A percentile compares a stretch with the other conserved stretches of the same genome.
Conservation (phyloP, 306 rosid genomes). For the Dryas drummondii region DNA sequence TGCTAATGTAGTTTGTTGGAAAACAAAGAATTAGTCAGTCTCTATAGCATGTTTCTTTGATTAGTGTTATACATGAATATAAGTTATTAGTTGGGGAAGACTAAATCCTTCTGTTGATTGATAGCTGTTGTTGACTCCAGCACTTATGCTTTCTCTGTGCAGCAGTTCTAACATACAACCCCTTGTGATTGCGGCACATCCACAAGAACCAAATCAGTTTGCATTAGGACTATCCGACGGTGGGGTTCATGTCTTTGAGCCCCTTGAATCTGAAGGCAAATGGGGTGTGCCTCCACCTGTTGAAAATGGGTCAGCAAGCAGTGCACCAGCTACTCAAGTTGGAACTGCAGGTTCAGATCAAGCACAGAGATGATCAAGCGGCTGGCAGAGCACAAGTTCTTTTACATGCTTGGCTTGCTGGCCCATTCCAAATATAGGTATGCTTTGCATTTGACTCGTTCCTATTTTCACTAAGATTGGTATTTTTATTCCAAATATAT, state of each 20-base stretch:
- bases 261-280: conserved; percentile 87
- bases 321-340: conserved; percentile 56
- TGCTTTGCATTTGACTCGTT: conserved; percentile 16
- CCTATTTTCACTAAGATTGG: not conserved
- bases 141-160: conserved; percentile 15
- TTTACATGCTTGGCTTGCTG: conserved; percentile 67
- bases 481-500: not conserved
- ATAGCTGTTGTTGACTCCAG: conserved; percentile 3
- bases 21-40: no score
- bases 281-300: conserved; percentile 86
- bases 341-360: conserved; percentile 84
- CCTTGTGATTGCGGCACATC: conserved; percentile 87
- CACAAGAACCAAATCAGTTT: conserved; percentile 89
- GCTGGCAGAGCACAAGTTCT: conserved; percentile 66
- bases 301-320: conserved; percentile 84
- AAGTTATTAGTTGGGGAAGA: not conserved
- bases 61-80: no score
- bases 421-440: conserved; percentile 47
- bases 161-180: conserved; percentile 72
- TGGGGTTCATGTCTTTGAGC: conserved; percentile 89
- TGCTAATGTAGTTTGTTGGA: no score
- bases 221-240: conserved; percentile 93
- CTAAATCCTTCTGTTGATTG: conserved; percentile 2
- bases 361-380: conserved; percentile 63
- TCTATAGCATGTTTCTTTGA: not conserved